Evolutionary conservation across 352 stramenopile species (phyloP), one percentile per base, ranked within the genome.

Genomic region (Pythium chondricola): DNA sequence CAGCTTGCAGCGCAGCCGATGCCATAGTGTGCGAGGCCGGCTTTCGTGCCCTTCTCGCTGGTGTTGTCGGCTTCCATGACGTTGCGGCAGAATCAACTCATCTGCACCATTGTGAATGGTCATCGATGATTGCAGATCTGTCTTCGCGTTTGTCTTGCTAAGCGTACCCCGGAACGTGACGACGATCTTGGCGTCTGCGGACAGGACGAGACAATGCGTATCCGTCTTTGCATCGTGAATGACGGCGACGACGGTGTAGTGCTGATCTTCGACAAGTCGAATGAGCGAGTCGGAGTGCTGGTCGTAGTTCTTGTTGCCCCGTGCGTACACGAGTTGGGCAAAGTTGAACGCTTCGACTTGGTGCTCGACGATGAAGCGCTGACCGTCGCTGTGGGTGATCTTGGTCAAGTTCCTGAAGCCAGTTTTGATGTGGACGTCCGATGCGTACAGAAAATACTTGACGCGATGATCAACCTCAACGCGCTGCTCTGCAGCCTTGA

Each of bases 331-430:
- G 16, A 79, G 56, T 32, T 73, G 65, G 1, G 65, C 56, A 40
- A 73, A 62, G 31, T 79, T 79, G 63, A 79, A 75, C 10, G 65
- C 57, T 27, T 73, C 52, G 13, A 79, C 52, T 20, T 79, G 68
- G 10, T 43, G 48, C 13, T 69, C 51, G 36, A 79, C 46, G 14
- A 79, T 57, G 39, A 79, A 79, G 10, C 67, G 65, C 13, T 50
- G 39, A 8, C 61, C 57, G 18, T 71, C 53, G 24, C 62, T 43
- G n/a, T 61, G 32, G 2, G 59, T 51, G 21, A 67, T 57, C 6
- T 59, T 43, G 8, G 36, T 49, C 11, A 74, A 21, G 31, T 74
- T 52, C 0, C 39, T 43, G 20, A 64, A 71, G 7, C 49, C 61
- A 0, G 47, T 58, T 37, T 66, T 71, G 32, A 73, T 48, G 36